Conservation (phyloP, 176 grass and related monocot genomes). For the Leersia perrieri region DNA sequence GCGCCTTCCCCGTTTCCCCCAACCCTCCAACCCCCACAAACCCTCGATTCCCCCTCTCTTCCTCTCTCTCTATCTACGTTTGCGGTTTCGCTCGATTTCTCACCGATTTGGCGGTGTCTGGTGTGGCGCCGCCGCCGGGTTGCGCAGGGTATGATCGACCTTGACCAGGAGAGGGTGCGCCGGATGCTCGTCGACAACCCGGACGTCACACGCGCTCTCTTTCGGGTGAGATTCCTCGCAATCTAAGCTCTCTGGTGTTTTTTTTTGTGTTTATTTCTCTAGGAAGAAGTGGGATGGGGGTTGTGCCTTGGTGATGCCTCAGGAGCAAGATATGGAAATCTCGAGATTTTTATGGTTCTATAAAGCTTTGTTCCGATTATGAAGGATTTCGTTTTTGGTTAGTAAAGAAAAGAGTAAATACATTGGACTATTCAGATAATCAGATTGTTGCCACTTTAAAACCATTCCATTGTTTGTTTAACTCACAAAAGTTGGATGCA, state of each 20-base stretch:
- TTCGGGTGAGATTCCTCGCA: conserved; percentile 53
- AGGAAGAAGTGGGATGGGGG: neutral
- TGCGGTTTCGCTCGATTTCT: neutral
- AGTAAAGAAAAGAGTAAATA: neutral
- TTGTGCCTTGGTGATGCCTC: too few relatives aligned
- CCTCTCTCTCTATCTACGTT: neutral
- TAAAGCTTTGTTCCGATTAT: neutral
- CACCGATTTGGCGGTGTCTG: neutral
- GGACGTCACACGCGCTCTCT: conserved; percentile 78
- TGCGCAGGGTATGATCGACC: conserved; percentile 63
- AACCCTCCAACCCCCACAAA: conserved; percentile 35
- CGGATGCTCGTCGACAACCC: conserved; percentile 91
- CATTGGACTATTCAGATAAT: too few relatives aligned
- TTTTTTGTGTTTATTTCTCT: neutral
- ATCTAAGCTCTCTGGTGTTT: neutral
- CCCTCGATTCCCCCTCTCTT: neutral
- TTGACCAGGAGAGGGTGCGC: conserved; percentile 80
- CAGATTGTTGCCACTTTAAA: too few relatives aligned
- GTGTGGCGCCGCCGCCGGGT: neutral
- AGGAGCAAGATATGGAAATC: neutral
- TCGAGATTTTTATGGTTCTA: conserved; percentile 3
- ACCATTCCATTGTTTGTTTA: too few relatives aligned
- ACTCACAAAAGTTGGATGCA: too few relatives aligned
- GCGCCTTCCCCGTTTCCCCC: neutral
- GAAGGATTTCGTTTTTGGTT: neutral